Conservation (phyloP, 306 rosid species). For the Prosopis cineraria region DNA sequence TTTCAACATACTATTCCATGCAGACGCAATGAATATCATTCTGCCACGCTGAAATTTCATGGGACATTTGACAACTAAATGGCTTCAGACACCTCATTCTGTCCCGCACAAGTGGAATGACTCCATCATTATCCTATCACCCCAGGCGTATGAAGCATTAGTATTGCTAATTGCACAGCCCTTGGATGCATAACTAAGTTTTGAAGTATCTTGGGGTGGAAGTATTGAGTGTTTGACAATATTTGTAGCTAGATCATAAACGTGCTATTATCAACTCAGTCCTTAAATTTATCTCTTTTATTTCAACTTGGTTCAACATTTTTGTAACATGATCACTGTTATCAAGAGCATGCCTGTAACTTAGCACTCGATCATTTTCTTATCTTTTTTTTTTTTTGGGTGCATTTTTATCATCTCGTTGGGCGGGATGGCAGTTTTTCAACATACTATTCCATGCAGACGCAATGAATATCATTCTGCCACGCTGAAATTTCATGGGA, state of each 20-base stretch:
- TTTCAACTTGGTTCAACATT: constrained; percentile 18
- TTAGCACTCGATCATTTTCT: not conserved
- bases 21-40: not conserved
- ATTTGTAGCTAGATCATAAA: not conserved
- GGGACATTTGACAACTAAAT: not conserved
- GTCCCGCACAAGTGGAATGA: no score
- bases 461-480: not conserved
- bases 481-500: not conserved
- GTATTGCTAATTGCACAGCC: not conserved
- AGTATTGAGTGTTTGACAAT: not conserved
- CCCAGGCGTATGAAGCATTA: not conserved
- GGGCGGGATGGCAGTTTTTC: no score
- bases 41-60: not conserved
- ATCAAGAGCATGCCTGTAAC: not conserved
- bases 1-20: no score
- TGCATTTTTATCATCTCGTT: not conserved
- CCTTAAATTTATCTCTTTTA: not conserved
- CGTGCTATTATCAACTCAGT: not conserved
- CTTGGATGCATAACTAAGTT: not conserved
- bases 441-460: no score
- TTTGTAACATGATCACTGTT: not conserved
- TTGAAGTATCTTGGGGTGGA: constrained; percentile 19
- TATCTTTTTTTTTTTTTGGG: not conserved
- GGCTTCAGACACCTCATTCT: no score
- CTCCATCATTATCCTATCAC: not conserved